A percentile compares a stretch with the other conserved stretches of the same genome.
phyloP scores from a whole-genome alignment of 345 rosid species.

The Populus nigra region DNA sequence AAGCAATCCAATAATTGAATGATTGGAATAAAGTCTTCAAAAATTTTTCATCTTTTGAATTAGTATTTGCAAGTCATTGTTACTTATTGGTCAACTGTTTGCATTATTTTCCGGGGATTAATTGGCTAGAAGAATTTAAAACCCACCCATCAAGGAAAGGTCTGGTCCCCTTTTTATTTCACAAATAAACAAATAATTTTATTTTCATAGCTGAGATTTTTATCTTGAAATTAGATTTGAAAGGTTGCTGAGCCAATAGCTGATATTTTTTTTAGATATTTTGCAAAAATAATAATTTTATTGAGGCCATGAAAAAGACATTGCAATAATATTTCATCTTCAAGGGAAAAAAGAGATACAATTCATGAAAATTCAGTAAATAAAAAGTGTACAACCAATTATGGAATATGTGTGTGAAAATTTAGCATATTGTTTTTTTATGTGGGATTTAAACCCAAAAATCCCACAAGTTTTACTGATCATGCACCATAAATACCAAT shows the following conservation, averaged over 20 bases:
- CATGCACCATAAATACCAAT: background rate
- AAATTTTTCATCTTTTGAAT: background rate
- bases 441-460: background rate
- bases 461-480: background rate
- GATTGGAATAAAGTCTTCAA: background rate
- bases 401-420: background rate
- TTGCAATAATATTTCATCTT: background rate
- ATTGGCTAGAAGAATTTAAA: background rate
- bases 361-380: too few species aligned
- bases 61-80: background rate
- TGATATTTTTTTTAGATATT: background rate
- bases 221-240: background rate
- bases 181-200: background rate
- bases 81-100: background rate
- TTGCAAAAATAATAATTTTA: background rate
- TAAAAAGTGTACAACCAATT: background rate
- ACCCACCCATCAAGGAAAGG: background rate
- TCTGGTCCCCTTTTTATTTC: background rate
- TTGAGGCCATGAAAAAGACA: background rate
- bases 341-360: background rate
- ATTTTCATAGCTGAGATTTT: background rate
- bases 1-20: background rate
- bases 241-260: background rate
- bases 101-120: background rate
- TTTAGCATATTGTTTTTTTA: background rate